Evolutionary conservation across 2,329 filamentous ascomycete genomes (phyloP).

Genomic region (Talaromyces sp.): DNA sequence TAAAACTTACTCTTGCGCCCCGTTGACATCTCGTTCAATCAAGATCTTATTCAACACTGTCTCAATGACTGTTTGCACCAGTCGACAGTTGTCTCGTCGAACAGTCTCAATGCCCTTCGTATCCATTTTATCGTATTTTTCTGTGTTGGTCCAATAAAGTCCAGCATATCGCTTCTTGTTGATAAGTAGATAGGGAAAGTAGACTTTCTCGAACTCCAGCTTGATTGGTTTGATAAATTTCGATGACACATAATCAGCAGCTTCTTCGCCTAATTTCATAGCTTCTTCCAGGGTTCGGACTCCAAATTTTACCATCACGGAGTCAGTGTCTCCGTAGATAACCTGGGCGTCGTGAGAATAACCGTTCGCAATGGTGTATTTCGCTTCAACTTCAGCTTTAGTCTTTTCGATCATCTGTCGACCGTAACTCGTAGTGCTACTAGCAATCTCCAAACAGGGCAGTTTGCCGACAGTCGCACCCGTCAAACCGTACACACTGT

Average conservation of each 20-base stretch:
- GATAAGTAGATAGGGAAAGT: slow-evolving; percentile 95
- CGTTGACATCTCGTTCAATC: slow-evolving; percentile 84
- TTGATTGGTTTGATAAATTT: slow-evolving; percentile 98
- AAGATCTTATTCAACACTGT: slow-evolving; percentile 92
- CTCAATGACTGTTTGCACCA: slow-evolving; percentile 96
- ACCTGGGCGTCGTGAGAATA: slow-evolving; percentile 93
- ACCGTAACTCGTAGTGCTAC: slow-evolving; percentile 93
- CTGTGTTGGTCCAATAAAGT: slow-evolving; percentile 91
- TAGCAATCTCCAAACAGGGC: slow-evolving; percentile 89
- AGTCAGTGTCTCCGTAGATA: slow-evolving; percentile 98
- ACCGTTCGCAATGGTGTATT: slow-evolving; percentile 88
- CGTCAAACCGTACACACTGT: slow-evolving; percentile 95
- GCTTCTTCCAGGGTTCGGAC: slow-evolving; percentile 78
- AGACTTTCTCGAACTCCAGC: slow-evolving; percentile 98
- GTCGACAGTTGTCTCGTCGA: slow-evolving; percentile 86
- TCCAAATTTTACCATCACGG: slow-evolving; percentile 99
- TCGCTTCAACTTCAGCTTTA: slow-evolving; percentile 86
- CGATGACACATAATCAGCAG: slow-evolving; percentile 76
- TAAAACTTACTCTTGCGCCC: slow-evolving; percentile 76
- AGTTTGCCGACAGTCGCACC: slow-evolving; percentile 94
- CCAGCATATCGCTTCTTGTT: slow-evolving; percentile 99
- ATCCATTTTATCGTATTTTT: slow-evolving; percentile 99
- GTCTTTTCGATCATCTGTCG: slow-evolving; percentile 99
- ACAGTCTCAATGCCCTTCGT: slow-evolving; percentile 99
- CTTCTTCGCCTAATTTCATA: slow-evolving; percentile 95